phyloP scores from a whole-genome alignment of 805 yeast species.

The Diddensiella caesifluorescens region DNA sequence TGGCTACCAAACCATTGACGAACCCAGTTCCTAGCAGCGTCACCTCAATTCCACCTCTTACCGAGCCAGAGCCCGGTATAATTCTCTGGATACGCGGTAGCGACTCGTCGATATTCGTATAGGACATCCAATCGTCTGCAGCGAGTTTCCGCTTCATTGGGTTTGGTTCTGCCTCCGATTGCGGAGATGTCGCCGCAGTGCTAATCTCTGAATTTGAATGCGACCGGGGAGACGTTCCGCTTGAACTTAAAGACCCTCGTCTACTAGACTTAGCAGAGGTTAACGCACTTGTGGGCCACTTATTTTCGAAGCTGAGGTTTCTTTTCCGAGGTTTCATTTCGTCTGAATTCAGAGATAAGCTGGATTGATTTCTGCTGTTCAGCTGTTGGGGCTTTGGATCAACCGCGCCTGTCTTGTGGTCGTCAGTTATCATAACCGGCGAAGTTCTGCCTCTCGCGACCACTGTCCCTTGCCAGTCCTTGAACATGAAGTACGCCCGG shows the following conservation, averaged over 20 bases:
- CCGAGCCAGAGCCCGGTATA: constrained; percentile 92
- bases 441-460: constrained; percentile 68
- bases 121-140: background rate
- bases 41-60: constrained; percentile 93
- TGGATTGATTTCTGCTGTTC: background rate
- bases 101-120: constrained; percentile 25
- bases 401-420: constrained; percentile 56
- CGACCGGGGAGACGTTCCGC: constrained; percentile 4
- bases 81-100: constrained; percentile 70
- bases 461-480: constrained; percentile 53
- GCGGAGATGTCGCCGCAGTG: constrained; percentile 14
- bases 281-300: background rate
- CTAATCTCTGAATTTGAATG: constrained; percentile 11
- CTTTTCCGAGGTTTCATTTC: constrained; percentile 4
- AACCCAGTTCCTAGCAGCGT: constrained; percentile 85
- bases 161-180: constrained; percentile 3
- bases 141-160: background rate
- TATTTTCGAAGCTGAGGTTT: background rate
- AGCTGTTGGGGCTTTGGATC: background rate
- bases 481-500: constrained; percentile 47
- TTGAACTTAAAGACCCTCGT: background rate
- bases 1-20: constrained; percentile 74
- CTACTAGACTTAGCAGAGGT: background rate
- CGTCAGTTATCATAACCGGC: constrained; percentile 88
- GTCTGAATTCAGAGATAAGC: background rate